phyloP scores from a whole-genome alignment of 208 protist species.

The Leishmania gerbilli region DNA sequence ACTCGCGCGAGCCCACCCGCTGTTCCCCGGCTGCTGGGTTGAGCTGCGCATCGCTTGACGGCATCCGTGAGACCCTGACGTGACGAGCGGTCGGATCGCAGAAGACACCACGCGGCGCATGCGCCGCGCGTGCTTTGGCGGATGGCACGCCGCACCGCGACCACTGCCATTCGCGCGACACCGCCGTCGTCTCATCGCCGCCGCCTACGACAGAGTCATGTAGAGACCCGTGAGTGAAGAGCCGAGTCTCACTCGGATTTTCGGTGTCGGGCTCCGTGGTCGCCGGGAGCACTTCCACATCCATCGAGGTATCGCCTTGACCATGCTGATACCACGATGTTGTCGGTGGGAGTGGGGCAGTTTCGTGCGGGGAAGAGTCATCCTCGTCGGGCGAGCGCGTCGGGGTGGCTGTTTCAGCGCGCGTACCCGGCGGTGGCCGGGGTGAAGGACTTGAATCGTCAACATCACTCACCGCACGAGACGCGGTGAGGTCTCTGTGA shows the following conservation, averaged over 20 bases:
- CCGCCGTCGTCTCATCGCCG: neutral
- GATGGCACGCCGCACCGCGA: no score
- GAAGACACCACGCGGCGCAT: neutral
- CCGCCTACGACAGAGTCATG: neutral
- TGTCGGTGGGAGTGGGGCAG: neutral
- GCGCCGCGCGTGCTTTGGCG: no score
- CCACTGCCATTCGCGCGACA: neutral
- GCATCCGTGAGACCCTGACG: neutral
- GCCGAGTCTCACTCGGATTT: neutral
- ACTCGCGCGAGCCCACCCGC: neutral
- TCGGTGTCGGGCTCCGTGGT: neutral
- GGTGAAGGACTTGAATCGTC: conserved; percentile 28
- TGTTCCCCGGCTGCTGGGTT: neutral
- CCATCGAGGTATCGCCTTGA: neutral
- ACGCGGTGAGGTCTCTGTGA: neutral
- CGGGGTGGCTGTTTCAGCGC: conserved; percentile 24
- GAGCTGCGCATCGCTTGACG: neutral
- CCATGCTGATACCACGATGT: neutral
- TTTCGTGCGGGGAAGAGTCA: neutral
- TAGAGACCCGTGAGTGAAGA: neutral
- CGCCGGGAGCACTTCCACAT: conserved; percentile 4
- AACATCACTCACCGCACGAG: neutral
- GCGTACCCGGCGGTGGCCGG: conserved; percentile 9
- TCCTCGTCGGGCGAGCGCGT: neutral
- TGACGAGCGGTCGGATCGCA: neutral